Evolutionary conservation across 2,329 filamentous ascomycete species (phyloP), one percentile per base, ranked within the genome.

Genomic region (Pseudohalonectria lignicola): DNA sequence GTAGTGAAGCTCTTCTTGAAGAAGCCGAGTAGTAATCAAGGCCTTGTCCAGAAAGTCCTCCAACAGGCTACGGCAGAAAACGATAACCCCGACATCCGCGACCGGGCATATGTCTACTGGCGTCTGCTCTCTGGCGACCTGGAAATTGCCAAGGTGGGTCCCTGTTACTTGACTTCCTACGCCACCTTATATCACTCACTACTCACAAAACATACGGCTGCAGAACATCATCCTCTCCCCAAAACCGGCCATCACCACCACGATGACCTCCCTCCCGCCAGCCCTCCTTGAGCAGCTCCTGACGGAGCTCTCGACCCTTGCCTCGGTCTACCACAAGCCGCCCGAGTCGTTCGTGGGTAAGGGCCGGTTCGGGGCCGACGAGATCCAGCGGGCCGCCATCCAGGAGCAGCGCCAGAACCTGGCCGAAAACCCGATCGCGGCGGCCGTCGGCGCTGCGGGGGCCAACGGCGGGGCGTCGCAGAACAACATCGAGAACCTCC

Each of bases 41-140:
- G 77, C 1, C 69, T 98, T 3, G 90, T 98, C 1, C 88, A 95
- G 54, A 94, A 93, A 57, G 88, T 98, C 13, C 72, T 98, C 18
- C 88, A 96, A 60, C 74, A 81, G 28, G 90, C 92, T 21, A 98
- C 92, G 7, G 83, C 83, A 31, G 88, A 96, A 53, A 94, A 88
- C 53, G 92, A 98, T 59, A 98, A 98, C 56, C 90, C 92, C 1
- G 92, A 98, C 62, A 93, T 96, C 49, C 81, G 92, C 49, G 92
- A 98, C 59, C 78, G 92, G 61, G 92, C 92, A 40, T 98, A 96
- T 55, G 86, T 96, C 30, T 98, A 98, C 67, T 98, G 92, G 92
- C 84, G 92, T 55, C 69, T 98, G 36, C 69, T 98, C 8, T 96
- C 92, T 17, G 92, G 86, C 40, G 90, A 96, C 54, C 77, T 90